Percentiles rank a stretch among this genome's conserved stretches.
Conservation (phyloP, 148 eudicot species). For the Selenicereus undatus region DNA sequence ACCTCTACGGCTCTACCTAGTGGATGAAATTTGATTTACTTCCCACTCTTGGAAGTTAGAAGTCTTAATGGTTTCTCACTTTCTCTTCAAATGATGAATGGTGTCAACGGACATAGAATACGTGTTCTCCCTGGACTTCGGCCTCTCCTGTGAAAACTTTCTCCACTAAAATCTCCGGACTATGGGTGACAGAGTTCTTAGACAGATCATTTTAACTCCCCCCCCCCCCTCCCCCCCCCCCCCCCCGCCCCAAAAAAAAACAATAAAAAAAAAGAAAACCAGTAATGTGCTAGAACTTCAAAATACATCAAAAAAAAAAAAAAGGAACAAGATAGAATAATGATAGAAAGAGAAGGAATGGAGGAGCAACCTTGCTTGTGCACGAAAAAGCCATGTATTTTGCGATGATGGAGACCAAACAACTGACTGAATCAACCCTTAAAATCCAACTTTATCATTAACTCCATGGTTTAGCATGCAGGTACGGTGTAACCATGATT, state of each 20-base stretch:
- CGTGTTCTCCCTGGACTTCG: not conserved
- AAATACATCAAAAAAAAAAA: too few relatives aligned
- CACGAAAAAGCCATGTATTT: slow-evolving; percentile 19
- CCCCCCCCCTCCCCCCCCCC: too few relatives aligned
- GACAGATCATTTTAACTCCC: too few relatives aligned
- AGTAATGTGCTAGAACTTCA: too few relatives aligned
- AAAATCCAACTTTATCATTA: not conserved
- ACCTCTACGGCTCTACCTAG: too few relatives aligned
- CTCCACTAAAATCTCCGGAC: not conserved
- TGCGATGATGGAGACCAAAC: slow-evolving; percentile 17
- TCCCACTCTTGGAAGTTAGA: too few relatives aligned
- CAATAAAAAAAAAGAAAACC: too few relatives aligned
- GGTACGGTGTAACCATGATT: not conserved
- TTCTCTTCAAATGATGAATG: too few relatives aligned
- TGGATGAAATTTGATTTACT: too few relatives aligned
- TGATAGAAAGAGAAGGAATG: not conserved
- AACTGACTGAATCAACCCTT: not conserved
- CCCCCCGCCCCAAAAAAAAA: too few relatives aligned
- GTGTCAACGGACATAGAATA: not conserved
- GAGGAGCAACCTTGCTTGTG: slow-evolving; percentile 2
- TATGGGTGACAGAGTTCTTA: too few relatives aligned
- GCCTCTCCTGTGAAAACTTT: not conserved
- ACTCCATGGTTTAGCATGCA: slow-evolving; percentile 14
- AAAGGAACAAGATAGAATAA: not conserved
- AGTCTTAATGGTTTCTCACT: too few relatives aligned